Base-by-base conservation (phyloP, 495 filamentous ascomycete genomes). In the Evernia prunastri region DNA sequence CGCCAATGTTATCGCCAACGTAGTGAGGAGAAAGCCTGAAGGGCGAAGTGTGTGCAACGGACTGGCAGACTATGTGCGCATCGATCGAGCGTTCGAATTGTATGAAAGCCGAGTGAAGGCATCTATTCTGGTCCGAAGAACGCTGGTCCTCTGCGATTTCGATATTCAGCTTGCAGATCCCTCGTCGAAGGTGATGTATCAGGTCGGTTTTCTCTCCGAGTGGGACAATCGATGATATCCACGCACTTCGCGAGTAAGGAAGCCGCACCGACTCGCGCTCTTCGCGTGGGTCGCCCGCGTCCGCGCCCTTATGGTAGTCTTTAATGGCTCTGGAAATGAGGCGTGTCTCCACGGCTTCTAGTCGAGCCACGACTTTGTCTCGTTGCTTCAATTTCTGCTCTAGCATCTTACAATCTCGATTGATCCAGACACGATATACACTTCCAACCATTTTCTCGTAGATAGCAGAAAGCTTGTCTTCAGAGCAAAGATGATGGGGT, bases 371-470 rank as follows among this genome's bases (percentile, higher is more conserved):
- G 20, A 63, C 8, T 18, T 23, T 63, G 25, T 57, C 29, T 20
- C 51, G 37, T 35, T 63, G 15, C 17, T 40, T 51, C 12, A 63
- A 7, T 51, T 63, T 63, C 25, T 33, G 20, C 8, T 35, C 58
- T 37, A 63, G 37, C 12, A 25, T 42, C 15, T 51, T 58, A 5
- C 40, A 37, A 39, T 64, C 63, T 59, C 56, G 63, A 60, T 64
- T 64, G 40, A 64, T 64, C 27, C n/a, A 59, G 10, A 59, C n/a
- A 2, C 13, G 13, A 43, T 59, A 29, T 25, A 64, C 7, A 27
- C 25, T 27, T 20, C 31, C 31, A 43, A 36, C 13, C 27, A 49
- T 60, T 49, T 29, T 43, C 27, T 39, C n/a, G 40, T 64, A 64
- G 0, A 64, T n/a, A 59, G 1, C 8, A n/a, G 23, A 37, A 51